Conservation (phyloP, 257 asterid species). For the Striga asiatica region DNA sequence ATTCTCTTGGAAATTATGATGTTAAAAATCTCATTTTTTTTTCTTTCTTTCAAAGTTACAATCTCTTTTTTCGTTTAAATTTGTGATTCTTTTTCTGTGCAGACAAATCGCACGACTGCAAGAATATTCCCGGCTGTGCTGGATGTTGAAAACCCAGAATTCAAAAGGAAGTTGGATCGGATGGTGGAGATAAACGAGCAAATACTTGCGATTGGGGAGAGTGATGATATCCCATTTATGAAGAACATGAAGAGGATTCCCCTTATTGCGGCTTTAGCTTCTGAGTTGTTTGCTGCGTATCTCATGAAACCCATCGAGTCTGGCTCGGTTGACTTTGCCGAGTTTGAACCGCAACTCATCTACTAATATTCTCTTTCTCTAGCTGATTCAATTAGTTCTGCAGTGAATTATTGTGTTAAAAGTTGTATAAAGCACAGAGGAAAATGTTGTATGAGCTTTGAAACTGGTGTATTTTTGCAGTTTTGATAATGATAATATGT, state of each 20-base stretch:
- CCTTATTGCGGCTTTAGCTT: slow-evolving; percentile 67
- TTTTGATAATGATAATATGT: no score
- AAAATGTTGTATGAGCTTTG: no score
- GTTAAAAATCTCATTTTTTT: no score
- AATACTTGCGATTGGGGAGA: slow-evolving; percentile 58
- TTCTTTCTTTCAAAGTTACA: no score
- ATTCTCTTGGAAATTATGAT: no score
- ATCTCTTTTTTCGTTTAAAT: no score
- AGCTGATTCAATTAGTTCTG: no score
- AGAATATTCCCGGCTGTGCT: slow-evolving; percentile 69
- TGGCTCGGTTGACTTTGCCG: slow-evolving; percentile 86
- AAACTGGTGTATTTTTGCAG: no score
- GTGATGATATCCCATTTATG: slow-evolving; percentile 55
- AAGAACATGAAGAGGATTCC: slow-evolving; percentile 90
- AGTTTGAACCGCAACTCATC: slow-evolving; percentile 68
- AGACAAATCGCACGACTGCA: slow-evolving; percentile 70
- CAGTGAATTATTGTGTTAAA: slow-evolving; percentile 16
- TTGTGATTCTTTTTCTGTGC: not conserved
- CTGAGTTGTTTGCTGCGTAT: slow-evolving; percentile 68
- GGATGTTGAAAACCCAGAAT: slow-evolving; percentile 70
- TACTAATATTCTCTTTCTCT: slow-evolving; percentile 23
- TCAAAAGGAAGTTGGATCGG: slow-evolving; percentile 86
- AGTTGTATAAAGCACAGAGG: slow-evolving; percentile 16
- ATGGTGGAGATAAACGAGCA: slow-evolving; percentile 78
- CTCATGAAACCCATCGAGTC: slow-evolving; percentile 95